Percentiles rank a stretch among this genome's conserved stretches.
Conservation (phyloP, 1,139 yeast species). For the Yamadazyma mexicana region DNA sequence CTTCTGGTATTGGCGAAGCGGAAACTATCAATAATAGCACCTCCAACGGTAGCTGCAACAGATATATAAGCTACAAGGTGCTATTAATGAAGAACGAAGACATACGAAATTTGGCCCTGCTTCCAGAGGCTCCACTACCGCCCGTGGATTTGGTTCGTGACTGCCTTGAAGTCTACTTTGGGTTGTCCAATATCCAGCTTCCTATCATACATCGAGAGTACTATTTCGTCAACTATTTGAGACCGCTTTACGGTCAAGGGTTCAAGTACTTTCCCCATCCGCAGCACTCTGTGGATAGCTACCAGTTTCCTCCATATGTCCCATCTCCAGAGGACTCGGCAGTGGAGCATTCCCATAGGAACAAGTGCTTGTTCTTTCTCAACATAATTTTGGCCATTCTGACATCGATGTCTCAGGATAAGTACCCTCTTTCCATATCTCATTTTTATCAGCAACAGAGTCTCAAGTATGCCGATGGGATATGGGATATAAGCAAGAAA, state of each 20-base stretch:
- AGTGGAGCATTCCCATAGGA: not conserved
- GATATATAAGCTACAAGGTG: constrained; percentile 4
- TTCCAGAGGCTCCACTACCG: constrained; percentile 42
- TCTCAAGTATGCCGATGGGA: constrained; percentile 56
- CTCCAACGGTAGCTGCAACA: constrained; percentile 5
- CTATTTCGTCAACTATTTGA: constrained; percentile 61
- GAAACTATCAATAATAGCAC: constrained; percentile 3
- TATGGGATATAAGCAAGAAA: constrained; percentile 24
- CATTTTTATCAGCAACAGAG: constrained; percentile 73
- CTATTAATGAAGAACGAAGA: constrained; percentile 9
- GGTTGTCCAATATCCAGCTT: constrained; percentile 74
- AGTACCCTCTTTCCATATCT: constrained; percentile 62
- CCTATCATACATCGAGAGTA: constrained; percentile 80
- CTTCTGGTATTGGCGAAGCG: not conserved
- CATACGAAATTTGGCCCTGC: not conserved
- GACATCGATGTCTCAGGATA: constrained; percentile 67
- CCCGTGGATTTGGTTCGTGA: constrained; percentile 66
- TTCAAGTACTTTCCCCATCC: not conserved
- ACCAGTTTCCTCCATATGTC: not conserved
- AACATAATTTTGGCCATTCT: constrained; percentile 79
- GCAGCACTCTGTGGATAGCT: not conserved
- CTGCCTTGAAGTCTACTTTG: constrained; percentile 63
- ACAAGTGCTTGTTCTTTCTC: constrained; percentile 52
- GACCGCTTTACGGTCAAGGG: constrained; percentile 69
- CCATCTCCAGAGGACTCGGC: not conserved